Evolutionary conservation across 805 yeast genomes (phyloP).

Genomic region (Limtongia smithiae): DNA sequence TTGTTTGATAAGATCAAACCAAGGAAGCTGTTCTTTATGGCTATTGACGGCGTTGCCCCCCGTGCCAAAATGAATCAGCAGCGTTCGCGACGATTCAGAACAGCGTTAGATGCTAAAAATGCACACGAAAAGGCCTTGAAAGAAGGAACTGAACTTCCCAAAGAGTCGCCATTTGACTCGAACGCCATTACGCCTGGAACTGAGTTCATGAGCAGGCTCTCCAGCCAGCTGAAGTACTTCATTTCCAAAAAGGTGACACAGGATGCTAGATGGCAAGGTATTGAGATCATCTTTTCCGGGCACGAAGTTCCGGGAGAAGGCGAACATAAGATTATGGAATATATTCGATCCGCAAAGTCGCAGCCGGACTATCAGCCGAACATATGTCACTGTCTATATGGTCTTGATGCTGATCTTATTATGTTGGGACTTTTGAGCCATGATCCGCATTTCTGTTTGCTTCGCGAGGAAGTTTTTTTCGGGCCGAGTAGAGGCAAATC

Average conservation of each 20-base stretch:
- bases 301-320: conserved; percentile 99
- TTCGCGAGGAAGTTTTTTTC: conserved; percentile 93
- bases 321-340: conserved; percentile 95
- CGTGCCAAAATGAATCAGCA: conserved; percentile 98
- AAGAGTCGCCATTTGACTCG: conserved; percentile 83
- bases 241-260: conserved; percentile 82
- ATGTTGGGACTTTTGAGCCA: conserved; percentile 89
- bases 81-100: conserved; percentile 89
- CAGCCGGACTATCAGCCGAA: conserved; percentile 71
- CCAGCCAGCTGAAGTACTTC: conserved; percentile 77
- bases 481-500: conserved; percentile 46
- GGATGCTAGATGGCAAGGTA: conserved; percentile 80
- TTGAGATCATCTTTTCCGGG: conserved; percentile 77
- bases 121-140: conserved; percentile 68
- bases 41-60: conserved; percentile 98
- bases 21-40: conserved; percentile 83
- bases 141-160: conserved; percentile 71
- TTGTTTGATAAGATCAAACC: conserved; percentile 85
- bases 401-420: conserved; percentile 92
- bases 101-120: conserved; percentile 89
- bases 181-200: conserved; percentile 97
- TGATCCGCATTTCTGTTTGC: conserved; percentile 90
- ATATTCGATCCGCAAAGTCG: conserved; percentile 74
- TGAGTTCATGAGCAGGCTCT: conserved; percentile 87
- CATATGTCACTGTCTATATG: conserved; percentile 89